Evolutionary conservation across 2,329 filamentous ascomycete species (phyloP), one percentile per base, ranked within the genome.

Genomic region (Colletotrichum limetticola): DNA sequence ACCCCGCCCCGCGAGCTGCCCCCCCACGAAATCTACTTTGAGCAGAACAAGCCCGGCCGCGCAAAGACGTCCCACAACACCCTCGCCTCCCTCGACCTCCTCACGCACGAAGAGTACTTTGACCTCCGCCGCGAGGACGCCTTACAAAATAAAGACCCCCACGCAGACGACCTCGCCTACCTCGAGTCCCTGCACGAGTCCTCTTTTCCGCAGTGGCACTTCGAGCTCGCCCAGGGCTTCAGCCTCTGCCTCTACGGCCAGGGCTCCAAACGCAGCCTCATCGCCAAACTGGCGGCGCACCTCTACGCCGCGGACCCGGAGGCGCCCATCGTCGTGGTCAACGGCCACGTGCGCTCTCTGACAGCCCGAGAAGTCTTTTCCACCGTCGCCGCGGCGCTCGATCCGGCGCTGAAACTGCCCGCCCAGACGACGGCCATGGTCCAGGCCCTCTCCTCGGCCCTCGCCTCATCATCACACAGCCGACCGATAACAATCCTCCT

Each of bases 41-140:
- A 93, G 79, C 94, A 98, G 79, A 98, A 97, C 80, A 92, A 94
- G 60, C 91, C 94, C 0, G 95, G 94, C 2, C 89, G 91, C 4
- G 87, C 91, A 57, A 95, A 95, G 82, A 98, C 96, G 0, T 98
- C 95, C 1, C 93, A 94, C 79, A 97, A 97, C 76, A 97, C 91
- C 0, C 86, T 98, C 5, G 88, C 92, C 0, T 91, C 92, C 5
- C 85, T 97, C 42, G 86, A 90, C 4, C 86, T 98, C 12, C 90
- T 98, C 69, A 95, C 94, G 1, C 95, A 98, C 78, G 95, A 98
- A 70, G 95, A 98, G 80, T 99, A 97, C 82, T 97, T 97, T 77
- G 87, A 90, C 57, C 84, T 93, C 35, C 85, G 94, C 35, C 88
- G 90, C 46, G 85, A 88, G 32, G 32, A 35, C 32, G 32, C 32